Evolutionary conservation across 345 rosid species (phyloP), one percentile per base, ranked within the genome.

Genomic region (Acer yangbiense): DNA sequence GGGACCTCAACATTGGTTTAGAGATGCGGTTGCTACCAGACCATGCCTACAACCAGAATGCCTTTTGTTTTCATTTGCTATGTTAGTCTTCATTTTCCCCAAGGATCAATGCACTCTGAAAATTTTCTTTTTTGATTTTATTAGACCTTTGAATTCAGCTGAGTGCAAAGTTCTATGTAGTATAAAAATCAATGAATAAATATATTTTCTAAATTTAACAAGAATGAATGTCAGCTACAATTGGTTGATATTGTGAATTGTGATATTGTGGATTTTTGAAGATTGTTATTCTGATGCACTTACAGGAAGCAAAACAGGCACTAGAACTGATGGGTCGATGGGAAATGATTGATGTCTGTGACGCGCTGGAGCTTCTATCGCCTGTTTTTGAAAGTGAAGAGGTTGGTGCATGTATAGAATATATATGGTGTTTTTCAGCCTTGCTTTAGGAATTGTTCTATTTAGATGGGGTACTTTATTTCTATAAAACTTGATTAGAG

Each of bases 291-390:
- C 78, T 71, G 66, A 43, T 75, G 68, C 65, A 35, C 74, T 75
- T 85, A 82, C 90, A 96, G 99, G 98, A 96, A 91, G 99, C 98
- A 64, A 96, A 92, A 78, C 99, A 96, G 80, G 98, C 98, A 65
- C 72, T 91, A 54, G 94, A 94, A 72, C 88, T 96, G 78, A 96
- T 96, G 99, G 82, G 90, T 73, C 91, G 84, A 84, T 96, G 97
- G 99, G 91, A 92, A 78, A 91, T 85, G 81, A 94, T 96, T 85
- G 98, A 96, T 85, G 97, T 92, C 39, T 88, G 87, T 68, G 98
- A 96, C 87, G 99, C 99, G 27, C 72, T 96, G 87, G 99, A 96
- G 84, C 95, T 96, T 82, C 85, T 96, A 66, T 96, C 99, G 25
- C 98, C 99, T 70, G 85, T 92, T 25, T 94, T 96, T 87, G 97